Percentiles rank a stretch among this genome's conserved stretches.
Evolutionary conservation across 2,329 filamentous ascomycete genomes (phyloP).

Genomic region (Colletotrichum sp.): DNA sequence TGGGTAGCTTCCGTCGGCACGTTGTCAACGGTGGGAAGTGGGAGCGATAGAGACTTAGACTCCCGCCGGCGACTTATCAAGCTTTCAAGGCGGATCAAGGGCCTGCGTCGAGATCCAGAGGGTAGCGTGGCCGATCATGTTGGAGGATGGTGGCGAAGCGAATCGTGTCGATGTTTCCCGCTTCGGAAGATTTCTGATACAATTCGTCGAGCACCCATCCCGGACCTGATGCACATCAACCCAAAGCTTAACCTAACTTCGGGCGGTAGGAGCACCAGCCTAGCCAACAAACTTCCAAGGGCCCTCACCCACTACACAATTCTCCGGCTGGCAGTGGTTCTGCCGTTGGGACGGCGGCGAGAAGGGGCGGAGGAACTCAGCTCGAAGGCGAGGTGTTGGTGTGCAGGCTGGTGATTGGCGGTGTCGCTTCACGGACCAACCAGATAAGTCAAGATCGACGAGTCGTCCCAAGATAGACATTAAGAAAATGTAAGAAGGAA

Average conservation of each 20-base stretch:
- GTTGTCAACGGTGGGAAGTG: background rate
- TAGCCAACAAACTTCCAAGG: background rate
- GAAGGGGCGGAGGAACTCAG: background rate
- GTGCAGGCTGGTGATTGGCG: background rate
- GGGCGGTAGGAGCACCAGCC: background rate
- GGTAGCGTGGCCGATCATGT: background rate
- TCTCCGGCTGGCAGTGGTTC: background rate
- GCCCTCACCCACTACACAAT: background rate
- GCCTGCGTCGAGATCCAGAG: background rate
- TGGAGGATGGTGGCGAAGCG: background rate
- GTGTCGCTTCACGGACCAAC: background rate
- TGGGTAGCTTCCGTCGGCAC: background rate
- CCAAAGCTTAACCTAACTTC: slow-evolving; percentile 4
- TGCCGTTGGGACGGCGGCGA: background rate
- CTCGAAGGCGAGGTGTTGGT: background rate
- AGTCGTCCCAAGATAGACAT: background rate
- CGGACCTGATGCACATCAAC: background rate
- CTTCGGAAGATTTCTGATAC: background rate
- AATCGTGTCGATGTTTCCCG: background rate
- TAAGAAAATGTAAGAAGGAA: background rate
- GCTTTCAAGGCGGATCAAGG: background rate
- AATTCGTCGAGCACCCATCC: background rate
- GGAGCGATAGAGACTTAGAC: background rate
- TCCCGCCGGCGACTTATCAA: background rate
- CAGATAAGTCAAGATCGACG: background rate